Conservation (phyloP, 75 land plant species). For the Ceratopteris richardii region DNA sequence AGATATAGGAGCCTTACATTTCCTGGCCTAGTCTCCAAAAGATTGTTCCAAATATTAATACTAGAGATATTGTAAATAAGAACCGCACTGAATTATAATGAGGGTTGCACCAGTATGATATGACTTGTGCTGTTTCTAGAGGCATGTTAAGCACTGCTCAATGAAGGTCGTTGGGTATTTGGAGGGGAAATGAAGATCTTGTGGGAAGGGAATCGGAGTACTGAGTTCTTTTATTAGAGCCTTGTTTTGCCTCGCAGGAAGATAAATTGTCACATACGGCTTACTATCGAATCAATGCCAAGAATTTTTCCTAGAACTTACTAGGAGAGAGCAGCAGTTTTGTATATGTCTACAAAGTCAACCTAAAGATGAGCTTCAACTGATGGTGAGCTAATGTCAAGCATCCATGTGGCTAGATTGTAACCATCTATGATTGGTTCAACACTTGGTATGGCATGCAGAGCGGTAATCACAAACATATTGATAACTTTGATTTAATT, state of each 20-base stretch:
- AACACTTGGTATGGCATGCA: constrained; percentile 18
- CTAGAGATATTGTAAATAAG: constrained; percentile 13
- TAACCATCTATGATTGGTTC: constrained; percentile 19
- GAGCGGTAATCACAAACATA: too few relatives aligned
- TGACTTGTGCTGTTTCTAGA: constrained; percentile 26
- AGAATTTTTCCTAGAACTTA: too few relatives aligned
- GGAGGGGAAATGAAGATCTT: constrained; percentile 29
- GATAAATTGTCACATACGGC: too few relatives aligned
- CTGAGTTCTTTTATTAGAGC: constrained; percentile 15
- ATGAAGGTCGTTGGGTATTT: constrained; percentile 12
- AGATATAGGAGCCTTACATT: too few relatives aligned
- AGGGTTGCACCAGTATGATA: constrained; percentile 36
- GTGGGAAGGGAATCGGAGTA: constrained; percentile 15
- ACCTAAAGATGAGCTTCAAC: constrained; percentile 7
- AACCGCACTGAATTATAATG: constrained; percentile 23
- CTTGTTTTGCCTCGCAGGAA: constrained; percentile 18
- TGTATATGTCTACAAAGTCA: constrained; percentile 18
- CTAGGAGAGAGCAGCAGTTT: constrained; percentile 9
- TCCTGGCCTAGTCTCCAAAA: too few relatives aligned
- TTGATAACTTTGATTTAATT: too few relatives aligned
- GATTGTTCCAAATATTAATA: too few relatives aligned
- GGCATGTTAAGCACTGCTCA: constrained; percentile 17
- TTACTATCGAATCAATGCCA: too few relatives aligned
- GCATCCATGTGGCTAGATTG: constrained; percentile 37
- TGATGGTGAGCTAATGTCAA: constrained; percentile 21